Base-by-base conservation (phyloP, 1,139 yeast species). In the Torulaspora pretoriensis region DNA sequence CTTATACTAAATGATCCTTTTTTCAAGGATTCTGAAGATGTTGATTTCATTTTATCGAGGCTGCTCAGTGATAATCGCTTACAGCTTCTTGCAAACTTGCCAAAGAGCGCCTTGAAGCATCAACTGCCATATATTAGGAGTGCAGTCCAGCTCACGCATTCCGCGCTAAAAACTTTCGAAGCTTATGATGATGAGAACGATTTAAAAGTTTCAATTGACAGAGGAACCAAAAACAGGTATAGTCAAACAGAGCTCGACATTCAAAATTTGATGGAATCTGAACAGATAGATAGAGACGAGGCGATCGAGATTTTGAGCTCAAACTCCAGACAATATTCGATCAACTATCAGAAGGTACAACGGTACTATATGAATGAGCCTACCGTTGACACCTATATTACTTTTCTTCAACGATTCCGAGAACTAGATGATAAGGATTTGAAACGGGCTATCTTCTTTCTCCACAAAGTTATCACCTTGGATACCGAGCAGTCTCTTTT, bases 401-500 rank as follows among this genome's bases (percentile, higher is more conserved):
- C 64, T 47, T 65, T 64, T 39, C 66, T 77, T 28, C 58, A 63
- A 28, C 72, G 83, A 50, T 88, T 72, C 59, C 72, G 70, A 42
- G 96, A 89, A 49, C 67, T 90, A 39, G 67, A 74, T 1, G 78
- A 76, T 42, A 73, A 69, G 9, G 83, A 83, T 46, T 69, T 92
- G 38, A 81, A 81, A 55, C 73, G 75, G 47, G 81, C 84, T 16
- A 61, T 92, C 24, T 71, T 82, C 1, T 90, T 80, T 60, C 80
- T 89, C 57, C 89, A 87, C 59, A 71, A 87, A 30, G 65, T 88
- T 0, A 81, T 89, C 55, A 81, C 83, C 42, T 73, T 80, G 47
- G 75, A 80, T 28, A 83, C 81, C 49, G 77, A 75, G 47, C 79
- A 80, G 28, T 57, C 72, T n/a, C 74, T 80, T 9, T 69, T 90